A percentile compares a stretch with the other conserved stretches of the same genome.
These are phyloP conservation scores for Geopyxis carbonaria DNA, from an alignment of 495 filamentous ascomycete species.

Conservation along the genomic window DNA sequence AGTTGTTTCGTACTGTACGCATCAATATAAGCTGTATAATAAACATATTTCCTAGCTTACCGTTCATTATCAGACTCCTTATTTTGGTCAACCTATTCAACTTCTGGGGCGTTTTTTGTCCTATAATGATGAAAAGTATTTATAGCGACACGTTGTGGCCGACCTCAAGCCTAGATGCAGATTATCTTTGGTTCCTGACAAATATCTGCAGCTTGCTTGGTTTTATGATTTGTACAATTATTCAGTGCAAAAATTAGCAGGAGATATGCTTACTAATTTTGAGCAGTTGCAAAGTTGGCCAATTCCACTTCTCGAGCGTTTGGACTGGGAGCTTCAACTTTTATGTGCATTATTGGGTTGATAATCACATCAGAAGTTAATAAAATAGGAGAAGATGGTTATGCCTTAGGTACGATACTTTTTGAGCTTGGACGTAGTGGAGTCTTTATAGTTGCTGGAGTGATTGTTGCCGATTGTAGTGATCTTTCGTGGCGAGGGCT, in stretches of 20 bases:
- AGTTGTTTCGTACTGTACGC: conserved; percentile 12
- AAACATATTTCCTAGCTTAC: neutral
- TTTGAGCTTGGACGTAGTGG: conserved; percentile 11
- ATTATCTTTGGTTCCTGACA: conserved; percentile 6
- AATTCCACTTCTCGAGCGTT: conserved; percentile 14
- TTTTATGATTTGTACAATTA: conserved; percentile 12
- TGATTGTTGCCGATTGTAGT: conserved; percentile 17
- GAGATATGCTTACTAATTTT: neutral
- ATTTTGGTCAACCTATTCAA: conserved; percentile 9
- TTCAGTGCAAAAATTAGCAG: neutral
- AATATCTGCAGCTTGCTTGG: conserved; percentile 11
- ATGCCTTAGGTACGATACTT: conserved; percentile 9
- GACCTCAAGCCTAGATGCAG: neutral
- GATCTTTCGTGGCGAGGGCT: conserved; percentile 13
- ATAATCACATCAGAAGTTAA: conserved; percentile 5
- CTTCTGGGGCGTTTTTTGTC: conserved; percentile 4
- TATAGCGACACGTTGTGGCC: neutral
- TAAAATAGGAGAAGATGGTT: conserved; percentile 7
- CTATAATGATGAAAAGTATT: conserved; percentile 1
- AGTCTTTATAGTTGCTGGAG: conserved; percentile 8
- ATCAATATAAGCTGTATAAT: neutral
- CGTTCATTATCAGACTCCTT: conserved; percentile 4
- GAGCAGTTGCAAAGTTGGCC: conserved; percentile 17
- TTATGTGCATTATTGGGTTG: conserved; percentile 11
- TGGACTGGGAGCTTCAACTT: conserved; percentile 8